Base-by-base conservation (phyloP, 768 basidiomycete species). In the Nidula microcarpa region DNA sequence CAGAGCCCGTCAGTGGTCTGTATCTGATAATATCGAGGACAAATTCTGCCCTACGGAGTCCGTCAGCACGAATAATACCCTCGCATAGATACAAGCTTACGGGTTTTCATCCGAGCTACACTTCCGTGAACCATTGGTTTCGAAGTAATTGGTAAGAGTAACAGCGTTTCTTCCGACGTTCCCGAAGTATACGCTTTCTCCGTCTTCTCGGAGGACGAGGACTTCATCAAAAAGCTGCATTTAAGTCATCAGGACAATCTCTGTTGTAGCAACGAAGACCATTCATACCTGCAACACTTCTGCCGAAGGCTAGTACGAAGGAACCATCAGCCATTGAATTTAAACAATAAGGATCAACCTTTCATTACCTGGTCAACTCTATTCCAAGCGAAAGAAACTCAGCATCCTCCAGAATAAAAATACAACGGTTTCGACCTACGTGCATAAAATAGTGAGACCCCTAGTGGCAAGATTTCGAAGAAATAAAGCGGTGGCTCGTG, bases 361-460 rank as follows among this genome's bases (percentile, higher is more conserved):
- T 30, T 30, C 23, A 30, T 85, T 80, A 5, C 85, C 39, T 41
- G 39, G 16, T 41, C 13, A 41, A 41, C 13, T 13, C 39, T 41
- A 17, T 30, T 30, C 11, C 39, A 41, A 17, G 39, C 33, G 7
- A 10, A 41, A 33, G 16, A 53, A 14, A 34, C 35, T 11, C 36
- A 47, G 90, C 91, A 64, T 92, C 91, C 10, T 94, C 77, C 39
- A 41, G 39, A 11, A 41, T 13, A 11, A 41, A 5, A 11, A 41
- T 41, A 41, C 39, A 17, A 5, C 11, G 5, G 16, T 18, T 11
- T 6, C 17, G 33, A 70, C 83, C 51, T 58, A 85, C 74, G 89
- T 94, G 84, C 92, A 94, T 32, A 95, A 74, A 62, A 95, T 93
- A 23, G 91, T 88, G 62, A 93, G 92, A 2, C 93, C 93, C 51